Evolutionary conservation across 495 filamentous ascomycete species (phyloP).

Genomic region (Astrothelium macrocarpum): DNA sequence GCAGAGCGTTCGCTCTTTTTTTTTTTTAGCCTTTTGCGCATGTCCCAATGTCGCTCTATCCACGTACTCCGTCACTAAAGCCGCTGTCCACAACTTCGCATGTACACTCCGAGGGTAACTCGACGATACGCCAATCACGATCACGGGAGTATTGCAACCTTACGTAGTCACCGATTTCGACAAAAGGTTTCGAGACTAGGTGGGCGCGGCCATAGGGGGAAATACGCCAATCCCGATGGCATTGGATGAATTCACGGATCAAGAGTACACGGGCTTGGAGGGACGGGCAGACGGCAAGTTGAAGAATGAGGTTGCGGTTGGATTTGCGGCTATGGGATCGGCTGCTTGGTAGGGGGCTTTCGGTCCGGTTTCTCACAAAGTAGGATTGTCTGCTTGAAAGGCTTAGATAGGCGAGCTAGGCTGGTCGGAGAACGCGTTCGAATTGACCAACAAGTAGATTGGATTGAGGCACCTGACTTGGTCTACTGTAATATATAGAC

Average conservation of each 20-base stretch:
- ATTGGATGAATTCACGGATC: constrained; percentile 8
- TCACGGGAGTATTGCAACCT: constrained; percentile 32
- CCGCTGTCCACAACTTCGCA: constrained; percentile 26
- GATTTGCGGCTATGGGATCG: neutral
- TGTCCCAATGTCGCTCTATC: constrained; percentile 29
- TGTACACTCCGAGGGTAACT: constrained; percentile 28
- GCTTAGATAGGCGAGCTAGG: neutral
- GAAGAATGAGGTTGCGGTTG: constrained; percentile 9
- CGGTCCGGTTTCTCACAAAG: neutral
- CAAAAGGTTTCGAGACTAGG: constrained; percentile 16
- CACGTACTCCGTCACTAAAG: constrained; percentile 33
- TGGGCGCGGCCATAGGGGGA: constrained; percentile 4
- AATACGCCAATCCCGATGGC: neutral
- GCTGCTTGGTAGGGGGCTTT: constrained; percentile 4
- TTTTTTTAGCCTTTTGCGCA: constrained; percentile 30
- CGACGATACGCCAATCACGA: constrained; percentile 20
- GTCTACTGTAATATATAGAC: too few relatives aligned
- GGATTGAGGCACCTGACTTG: too few relatives aligned
- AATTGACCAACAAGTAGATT: neutral
- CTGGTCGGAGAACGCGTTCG: neutral
- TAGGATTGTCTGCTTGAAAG: neutral
- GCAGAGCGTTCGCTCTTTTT: constrained; percentile 27
- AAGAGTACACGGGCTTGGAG: constrained; percentile 5
- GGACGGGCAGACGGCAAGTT: neutral
- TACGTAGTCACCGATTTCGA: constrained; percentile 36